Evolutionary conservation across 805 yeast species (phyloP).

Genomic region (Ogataea chonburiensis): DNA sequence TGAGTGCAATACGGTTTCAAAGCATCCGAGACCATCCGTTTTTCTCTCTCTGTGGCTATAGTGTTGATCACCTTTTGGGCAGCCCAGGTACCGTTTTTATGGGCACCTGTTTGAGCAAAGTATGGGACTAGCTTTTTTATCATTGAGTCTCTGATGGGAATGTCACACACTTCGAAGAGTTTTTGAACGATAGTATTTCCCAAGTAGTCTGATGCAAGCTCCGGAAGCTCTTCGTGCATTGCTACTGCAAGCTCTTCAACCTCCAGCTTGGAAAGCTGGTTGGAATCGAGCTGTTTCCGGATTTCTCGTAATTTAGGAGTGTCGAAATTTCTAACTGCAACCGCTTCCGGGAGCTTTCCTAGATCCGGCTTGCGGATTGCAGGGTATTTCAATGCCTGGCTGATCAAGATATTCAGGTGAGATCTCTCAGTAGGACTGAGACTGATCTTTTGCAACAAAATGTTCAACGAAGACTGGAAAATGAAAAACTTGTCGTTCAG

Average conservation of each 20-base stretch:
- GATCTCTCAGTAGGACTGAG: slow-evolving; percentile 46
- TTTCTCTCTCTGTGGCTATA: slow-evolving; percentile 57
- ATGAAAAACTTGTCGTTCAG: slow-evolving; percentile 24
- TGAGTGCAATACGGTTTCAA: slow-evolving; percentile 81
- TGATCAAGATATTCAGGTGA: slow-evolving; percentile 47
- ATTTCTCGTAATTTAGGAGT: slow-evolving; percentile 86
- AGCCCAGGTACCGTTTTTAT: slow-evolving; percentile 99
- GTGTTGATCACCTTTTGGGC: slow-evolving; percentile 91
- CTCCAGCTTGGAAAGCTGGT: slow-evolving; percentile 53
- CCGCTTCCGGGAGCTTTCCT: slow-evolving; percentile 78
- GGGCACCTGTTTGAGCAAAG: slow-evolving; percentile 88
- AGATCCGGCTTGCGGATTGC: slow-evolving; percentile 49
- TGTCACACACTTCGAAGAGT: slow-evolving; percentile 69
- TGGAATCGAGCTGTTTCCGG: slow-evolving; percentile 67
- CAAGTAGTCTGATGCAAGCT: slow-evolving; percentile 84
- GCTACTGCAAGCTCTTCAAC: slow-evolving; percentile 80
- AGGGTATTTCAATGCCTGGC: slow-evolving; percentile 42
- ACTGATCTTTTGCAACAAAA: slow-evolving; percentile 13
- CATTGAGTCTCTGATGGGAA: slow-evolving; percentile 75
- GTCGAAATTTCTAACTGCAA: slow-evolving; percentile 70
- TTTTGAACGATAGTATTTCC: slow-evolving; percentile 97
- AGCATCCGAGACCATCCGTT: slow-evolving; percentile 62
- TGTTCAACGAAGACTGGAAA: slow-evolving; percentile 21
- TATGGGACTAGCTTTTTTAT: slow-evolving; percentile 73
- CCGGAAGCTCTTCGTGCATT: slow-evolving; percentile 87